These are phyloP conservation scores for Cystobasidiaceae sp. DNA, from an alignment of 1,284 basidiomycete species.

Conservation along the genomic window DNA sequence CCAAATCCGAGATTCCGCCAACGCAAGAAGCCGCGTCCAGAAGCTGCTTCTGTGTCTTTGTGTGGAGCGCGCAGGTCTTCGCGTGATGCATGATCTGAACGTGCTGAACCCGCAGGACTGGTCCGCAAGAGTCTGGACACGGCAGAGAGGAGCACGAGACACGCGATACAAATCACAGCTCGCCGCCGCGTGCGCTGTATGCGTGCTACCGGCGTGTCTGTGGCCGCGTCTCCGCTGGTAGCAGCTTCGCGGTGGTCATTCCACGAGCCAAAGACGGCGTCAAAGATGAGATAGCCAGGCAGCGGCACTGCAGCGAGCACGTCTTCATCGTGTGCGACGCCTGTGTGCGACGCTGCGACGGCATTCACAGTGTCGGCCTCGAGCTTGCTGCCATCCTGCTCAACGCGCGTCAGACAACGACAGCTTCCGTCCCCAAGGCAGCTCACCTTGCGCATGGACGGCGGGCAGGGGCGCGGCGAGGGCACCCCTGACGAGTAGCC, in stretches of 20 bases:
- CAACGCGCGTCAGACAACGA: no score
- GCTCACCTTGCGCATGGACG: no score
- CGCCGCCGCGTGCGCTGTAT: slow-evolving; percentile 5
- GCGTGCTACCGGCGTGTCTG: slow-evolving; percentile 7
- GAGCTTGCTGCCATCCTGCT: no score
- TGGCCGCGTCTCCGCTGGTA: background rate
- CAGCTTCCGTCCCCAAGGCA: no score
- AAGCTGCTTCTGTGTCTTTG: background rate
- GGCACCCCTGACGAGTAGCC: no score
- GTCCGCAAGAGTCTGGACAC: background rate
- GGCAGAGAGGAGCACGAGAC: background rate
- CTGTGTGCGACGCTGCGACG: background rate
- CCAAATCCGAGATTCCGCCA: no score
- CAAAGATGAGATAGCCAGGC: slow-evolving; percentile 16
- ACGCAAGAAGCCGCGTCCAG: no score
- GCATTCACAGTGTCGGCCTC: background rate
- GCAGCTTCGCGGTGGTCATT: slow-evolving; percentile 3
- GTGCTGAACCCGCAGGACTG: background rate
- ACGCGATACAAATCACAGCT: background rate
- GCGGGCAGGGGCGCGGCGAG: no score
- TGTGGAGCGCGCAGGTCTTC: background rate
- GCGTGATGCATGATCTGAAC: background rate
- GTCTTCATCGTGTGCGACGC: slow-evolving; percentile 3
- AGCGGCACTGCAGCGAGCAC: slow-evolving; percentile 10
- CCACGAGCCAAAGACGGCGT: slow-evolving; percentile 14